Evolutionary conservation across 441 rosid genomes (phyloP).

Genomic region (California macrophylla): DNA sequence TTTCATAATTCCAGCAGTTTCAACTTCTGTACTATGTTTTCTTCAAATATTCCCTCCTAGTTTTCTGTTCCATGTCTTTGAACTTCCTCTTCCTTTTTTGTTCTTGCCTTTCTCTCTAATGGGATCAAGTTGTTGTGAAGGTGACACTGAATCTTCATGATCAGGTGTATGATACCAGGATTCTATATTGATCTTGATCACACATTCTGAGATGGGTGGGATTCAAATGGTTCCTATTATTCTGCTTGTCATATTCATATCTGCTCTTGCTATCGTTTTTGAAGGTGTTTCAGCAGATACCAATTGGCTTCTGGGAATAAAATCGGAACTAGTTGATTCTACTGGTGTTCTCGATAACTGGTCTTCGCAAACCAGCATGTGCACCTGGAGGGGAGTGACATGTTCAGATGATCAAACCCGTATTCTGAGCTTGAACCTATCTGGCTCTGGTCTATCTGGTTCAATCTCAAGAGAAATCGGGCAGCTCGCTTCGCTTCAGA

Average conservation of each 20-base stretch:
- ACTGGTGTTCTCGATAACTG: constrained; percentile 43
- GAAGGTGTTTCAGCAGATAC: constrained; percentile 33
- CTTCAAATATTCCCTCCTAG: constrained; percentile 15
- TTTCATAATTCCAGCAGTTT: constrained; percentile 19
- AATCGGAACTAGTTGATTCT: constrained; percentile 44
- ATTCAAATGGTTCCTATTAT: constrained; percentile 21
- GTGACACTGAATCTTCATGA: constrained; percentile 14
- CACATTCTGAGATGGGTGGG: constrained; percentile 30
- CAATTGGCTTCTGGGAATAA: constrained; percentile 46
- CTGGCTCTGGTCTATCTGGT: constrained; percentile 53
- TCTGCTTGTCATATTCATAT: constrained; percentile 21
- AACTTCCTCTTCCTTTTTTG: constrained; percentile 18
- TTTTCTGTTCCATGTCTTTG: neutral
- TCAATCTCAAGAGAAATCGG: constrained; percentile 37
- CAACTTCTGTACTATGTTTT: constrained; percentile 16
- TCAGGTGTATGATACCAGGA: constrained; percentile 15
- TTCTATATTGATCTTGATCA: constrained; percentile 15
- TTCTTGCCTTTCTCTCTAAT: constrained; percentile 13
- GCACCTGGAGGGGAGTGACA: constrained; percentile 61
- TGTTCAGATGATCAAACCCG: constrained; percentile 43
- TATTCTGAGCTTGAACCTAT: constrained; percentile 48
- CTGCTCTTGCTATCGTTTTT: constrained; percentile 17
- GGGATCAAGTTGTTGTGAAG: constrained; percentile 16
- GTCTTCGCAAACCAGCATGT: constrained; percentile 37
- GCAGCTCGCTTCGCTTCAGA: constrained; percentile 40